phyloP scores from a whole-genome alignment of 2,329 filamentous ascomycete species.

The Parastagonospora nodorum region DNA sequence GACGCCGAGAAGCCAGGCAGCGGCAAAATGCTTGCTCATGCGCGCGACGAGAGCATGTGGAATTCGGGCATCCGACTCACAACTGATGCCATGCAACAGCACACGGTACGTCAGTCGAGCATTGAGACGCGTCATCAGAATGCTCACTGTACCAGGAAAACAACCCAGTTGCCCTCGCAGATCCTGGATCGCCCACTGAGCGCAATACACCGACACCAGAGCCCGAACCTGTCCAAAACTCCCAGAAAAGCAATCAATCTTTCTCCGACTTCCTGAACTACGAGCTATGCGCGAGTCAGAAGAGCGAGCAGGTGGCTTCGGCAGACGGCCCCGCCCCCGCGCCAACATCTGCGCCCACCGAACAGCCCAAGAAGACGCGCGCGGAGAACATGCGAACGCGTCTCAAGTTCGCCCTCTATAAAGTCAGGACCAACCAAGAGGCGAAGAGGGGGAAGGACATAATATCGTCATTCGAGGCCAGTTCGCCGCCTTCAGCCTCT shows the following conservation, averaged over 20 bases:
- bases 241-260: conserved; percentile 46
- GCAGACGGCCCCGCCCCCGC: not conserved
- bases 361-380: conserved; percentile 52
- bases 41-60: conserved; percentile 20
- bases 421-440: conserved; percentile 74
- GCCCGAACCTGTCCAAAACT: conserved; percentile 22
- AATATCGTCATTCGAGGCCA: conserved; percentile 36
- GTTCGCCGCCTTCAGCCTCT: conserved; percentile 17
- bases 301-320: conserved; percentile 26
- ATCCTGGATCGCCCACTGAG: conserved; percentile 42
- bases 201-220: conserved; percentile 39
- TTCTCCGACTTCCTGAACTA: conserved; percentile 57
- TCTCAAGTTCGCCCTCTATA: conserved; percentile 75
- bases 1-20: conserved; percentile 31
- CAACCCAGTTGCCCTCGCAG: conserved; percentile 30
- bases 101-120: conserved; percentile 27
- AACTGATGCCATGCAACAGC: conserved; percentile 28
- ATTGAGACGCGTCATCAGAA: conserved; percentile 18
- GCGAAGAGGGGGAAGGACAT: conserved; percentile 67
- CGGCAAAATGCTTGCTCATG: conserved; percentile 32
- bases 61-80: conserved; percentile 25
- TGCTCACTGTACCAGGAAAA: conserved; percentile 32
- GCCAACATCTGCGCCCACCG: conserved; percentile 6
- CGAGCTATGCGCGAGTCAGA: conserved; percentile 50
- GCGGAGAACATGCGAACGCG: conserved; percentile 70